These are phyloP conservation scores for Penicillium turbatum DNA, from an alignment of 495 filamentous ascomycete genomes.

Conservation along the genomic window DNA sequence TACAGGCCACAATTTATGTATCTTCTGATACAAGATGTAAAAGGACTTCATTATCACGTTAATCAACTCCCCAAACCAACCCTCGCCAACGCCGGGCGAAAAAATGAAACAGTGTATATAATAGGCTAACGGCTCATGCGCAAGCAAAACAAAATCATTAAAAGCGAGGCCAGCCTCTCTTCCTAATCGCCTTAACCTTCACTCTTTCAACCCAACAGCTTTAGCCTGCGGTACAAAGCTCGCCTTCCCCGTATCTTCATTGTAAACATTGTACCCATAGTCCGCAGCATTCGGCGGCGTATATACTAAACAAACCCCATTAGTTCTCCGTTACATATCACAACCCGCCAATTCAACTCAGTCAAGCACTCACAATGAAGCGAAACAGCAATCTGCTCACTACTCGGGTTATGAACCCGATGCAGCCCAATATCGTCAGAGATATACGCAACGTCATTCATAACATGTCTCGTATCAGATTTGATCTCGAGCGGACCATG, in stretches of 20 bases:
- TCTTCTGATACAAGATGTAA: not conserved
- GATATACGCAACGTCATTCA: conserved; percentile 73
- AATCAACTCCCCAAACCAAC: not conserved
- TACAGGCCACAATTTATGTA: not conserved
- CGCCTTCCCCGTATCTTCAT: conserved; percentile 58
- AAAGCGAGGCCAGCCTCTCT: not conserved
- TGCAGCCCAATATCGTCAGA: conserved; percentile 78
- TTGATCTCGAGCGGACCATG: conserved; percentile 24
- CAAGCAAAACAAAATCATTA: not conserved
- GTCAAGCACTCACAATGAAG: conserved; percentile 61
- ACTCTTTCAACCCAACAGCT: conserved; percentile 7
- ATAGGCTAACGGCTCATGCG: conserved; percentile 1
- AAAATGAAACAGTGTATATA: not conserved
- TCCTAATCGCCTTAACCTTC: not conserved
- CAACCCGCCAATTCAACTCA: not conserved
- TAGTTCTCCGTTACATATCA: not conserved
- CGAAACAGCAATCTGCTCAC: conserved; percentile 69
- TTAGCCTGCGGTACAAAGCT: conserved; percentile 32
- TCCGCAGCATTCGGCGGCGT: conserved; percentile 62
- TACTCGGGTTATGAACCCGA: conserved; percentile 66
- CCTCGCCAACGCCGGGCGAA: not conserved
- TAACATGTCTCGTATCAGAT: conserved; percentile 25
- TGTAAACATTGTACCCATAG: conserved; percentile 70
- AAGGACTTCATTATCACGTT: conserved; percentile 1
- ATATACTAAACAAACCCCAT: conserved; percentile 15